Conservation (phyloP, 2,329 filamentous ascomycete genomes). For the Penicillium sp. region DNA sequence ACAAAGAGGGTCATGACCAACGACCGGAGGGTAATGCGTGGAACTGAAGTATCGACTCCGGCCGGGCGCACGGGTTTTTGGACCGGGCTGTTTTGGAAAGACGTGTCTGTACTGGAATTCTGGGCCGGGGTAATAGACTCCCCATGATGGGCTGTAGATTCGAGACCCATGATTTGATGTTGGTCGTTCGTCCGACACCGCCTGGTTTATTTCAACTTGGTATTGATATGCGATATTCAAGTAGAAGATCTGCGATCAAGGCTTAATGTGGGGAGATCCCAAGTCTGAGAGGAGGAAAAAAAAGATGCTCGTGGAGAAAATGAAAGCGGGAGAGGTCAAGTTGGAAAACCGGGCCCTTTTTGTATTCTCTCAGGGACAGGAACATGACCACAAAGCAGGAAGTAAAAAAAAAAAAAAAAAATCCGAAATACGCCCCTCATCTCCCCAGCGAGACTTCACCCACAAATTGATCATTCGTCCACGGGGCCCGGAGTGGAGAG, state of each 20-base stretch:
- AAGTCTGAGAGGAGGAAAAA: background rate
- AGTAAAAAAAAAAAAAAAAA: constrained; percentile 7
- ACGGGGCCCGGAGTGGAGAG: constrained; percentile 19
- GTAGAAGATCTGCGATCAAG: background rate
- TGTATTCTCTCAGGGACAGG: constrained; percentile 19
- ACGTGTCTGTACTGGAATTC: constrained; percentile 31
- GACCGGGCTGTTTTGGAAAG: constrained; percentile 22
- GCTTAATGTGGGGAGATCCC: background rate
- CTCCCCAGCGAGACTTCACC: constrained; percentile 3
- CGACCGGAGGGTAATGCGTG: constrained; percentile 43
- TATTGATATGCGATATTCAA: background rate
- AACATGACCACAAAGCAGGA: background rate
- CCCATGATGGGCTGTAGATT: constrained; percentile 36
- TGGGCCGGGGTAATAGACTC: constrained; percentile 37
- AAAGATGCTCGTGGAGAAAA: constrained; percentile 25
- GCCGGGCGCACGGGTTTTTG: constrained; percentile 29
- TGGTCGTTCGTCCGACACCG: background rate
- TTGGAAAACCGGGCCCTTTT: constrained; percentile 25
- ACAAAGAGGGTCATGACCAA: constrained; percentile 50
- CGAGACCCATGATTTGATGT: constrained; percentile 35
- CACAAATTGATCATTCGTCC: constrained; percentile 15
- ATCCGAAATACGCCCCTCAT: background rate
- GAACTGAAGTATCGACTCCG: constrained; percentile 38
- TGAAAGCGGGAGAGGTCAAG: constrained; percentile 5
- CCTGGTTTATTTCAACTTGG: background rate